Evolutionary conservation across 306 rosid species (phyloP).

Genomic region (Vigna trinervia): DNA sequence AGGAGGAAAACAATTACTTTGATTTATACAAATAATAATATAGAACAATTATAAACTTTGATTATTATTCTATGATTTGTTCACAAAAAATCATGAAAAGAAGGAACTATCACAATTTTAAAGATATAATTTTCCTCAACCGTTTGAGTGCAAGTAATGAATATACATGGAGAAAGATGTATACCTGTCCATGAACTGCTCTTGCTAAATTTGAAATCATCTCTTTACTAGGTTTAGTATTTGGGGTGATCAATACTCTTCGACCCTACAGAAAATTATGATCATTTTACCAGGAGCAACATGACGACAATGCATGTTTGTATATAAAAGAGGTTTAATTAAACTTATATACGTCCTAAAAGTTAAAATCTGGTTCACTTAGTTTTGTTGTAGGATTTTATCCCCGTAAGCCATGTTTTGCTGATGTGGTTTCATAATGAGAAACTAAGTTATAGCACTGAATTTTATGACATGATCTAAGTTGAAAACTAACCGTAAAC

Average conservation of each 20-base stretch:
- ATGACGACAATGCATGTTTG: constrained; percentile 38
- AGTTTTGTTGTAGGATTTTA: constrained; percentile 28
- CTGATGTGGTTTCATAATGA: constrained; percentile 2
- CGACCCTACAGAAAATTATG: constrained; percentile 65
- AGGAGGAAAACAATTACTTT: not conserved
- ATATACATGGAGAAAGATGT: constrained; percentile 31
- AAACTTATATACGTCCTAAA: constrained; percentile 18
- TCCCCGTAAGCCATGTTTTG: constrained; percentile 22
- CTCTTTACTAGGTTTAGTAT: constrained; percentile 83
- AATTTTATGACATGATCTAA: not conserved
- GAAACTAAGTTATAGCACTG: not conserved
- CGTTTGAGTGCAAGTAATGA: constrained; percentile 18
- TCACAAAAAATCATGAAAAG: constrained; percentile 36
- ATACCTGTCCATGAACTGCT: constrained; percentile 87
- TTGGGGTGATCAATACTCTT: constrained; percentile 83
- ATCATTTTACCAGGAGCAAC: constrained; percentile 34
- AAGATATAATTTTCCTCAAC: constrained; percentile 12
- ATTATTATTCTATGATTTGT: constrained; percentile 10
- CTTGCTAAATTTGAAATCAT: constrained; percentile 69
- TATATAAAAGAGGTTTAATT: constrained; percentile 8
- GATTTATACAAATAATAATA: not conserved
- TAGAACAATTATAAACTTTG: constrained; percentile 17
- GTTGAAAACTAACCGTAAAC: not conserved
- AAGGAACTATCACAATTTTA: constrained; percentile 31
- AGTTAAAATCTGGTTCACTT: constrained; percentile 8